Conservation (phyloP, 371 early-diverging fungal species). For the Circinella minor region DNA sequence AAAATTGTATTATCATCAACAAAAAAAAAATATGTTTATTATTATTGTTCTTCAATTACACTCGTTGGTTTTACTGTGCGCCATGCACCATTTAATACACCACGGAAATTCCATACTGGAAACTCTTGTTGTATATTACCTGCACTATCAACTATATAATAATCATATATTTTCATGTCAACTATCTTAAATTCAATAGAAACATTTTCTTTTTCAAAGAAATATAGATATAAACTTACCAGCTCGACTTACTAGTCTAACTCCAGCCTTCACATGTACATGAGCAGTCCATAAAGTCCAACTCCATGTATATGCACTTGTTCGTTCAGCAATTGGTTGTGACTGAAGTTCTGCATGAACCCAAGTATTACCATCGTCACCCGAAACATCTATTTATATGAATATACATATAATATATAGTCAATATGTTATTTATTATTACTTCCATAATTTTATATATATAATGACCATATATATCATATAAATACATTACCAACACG, state of each 20-base stretch:
- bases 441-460: not conserved
- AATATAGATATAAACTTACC: slow-evolving; percentile 43
- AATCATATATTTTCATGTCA: too few relatives aligned
- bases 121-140: slow-evolving; percentile 81
- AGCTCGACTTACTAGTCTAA: slow-evolving; percentile 70
- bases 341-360: slow-evolving; percentile 54
- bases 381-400: slow-evolving; percentile 66
- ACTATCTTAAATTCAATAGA: too few relatives aligned
- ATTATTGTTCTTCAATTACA: not conserved
- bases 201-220: too few relatives aligned
- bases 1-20: slow-evolving; percentile 9
- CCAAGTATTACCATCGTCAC: slow-evolving; percentile 87
- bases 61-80: slow-evolving; percentile 7
- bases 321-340: slow-evolving; percentile 30
- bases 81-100: slow-evolving; percentile 85
- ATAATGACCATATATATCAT: not conserved
- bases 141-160: slow-evolving; percentile 62
- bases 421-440: not conserved
- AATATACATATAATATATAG: not conserved
- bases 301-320: slow-evolving; percentile 59
- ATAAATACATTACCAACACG: slow-evolving; percentile 58
- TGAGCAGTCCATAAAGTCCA: slow-evolving; percentile 81
- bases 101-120: slow-evolving; percentile 85
- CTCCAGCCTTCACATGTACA: slow-evolving; percentile 32
- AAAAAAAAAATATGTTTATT: not conserved